Conservation (phyloP, 345 rosid species). For the Zanthoxylum bungeanum region DNA sequence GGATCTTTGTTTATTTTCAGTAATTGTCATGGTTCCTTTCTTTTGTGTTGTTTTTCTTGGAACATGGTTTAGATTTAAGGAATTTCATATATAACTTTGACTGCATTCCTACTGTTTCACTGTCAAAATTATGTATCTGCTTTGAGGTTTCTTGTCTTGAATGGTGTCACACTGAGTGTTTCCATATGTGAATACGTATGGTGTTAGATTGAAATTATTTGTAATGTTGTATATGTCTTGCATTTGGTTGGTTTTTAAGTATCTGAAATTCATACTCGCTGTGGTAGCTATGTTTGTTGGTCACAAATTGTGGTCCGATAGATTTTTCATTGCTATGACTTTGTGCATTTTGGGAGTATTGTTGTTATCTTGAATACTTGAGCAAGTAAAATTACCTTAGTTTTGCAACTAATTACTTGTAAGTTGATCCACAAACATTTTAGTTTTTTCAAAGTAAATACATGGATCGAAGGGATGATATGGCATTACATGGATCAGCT, state of each 20-base stretch:
- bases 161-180: slow-evolving; percentile 9
- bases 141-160: no score
- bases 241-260: neutral
- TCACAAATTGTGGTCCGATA: slow-evolving; percentile 3
- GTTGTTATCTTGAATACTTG: slow-evolving; percentile 4
- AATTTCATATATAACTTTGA: neutral
- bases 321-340: slow-evolving; percentile 18
- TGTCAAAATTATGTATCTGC: slow-evolving; percentile 15
- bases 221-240: neutral
- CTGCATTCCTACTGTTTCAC: slow-evolving; percentile 12
- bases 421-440: slow-evolving; percentile 22
- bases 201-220: neutral
- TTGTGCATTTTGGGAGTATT: slow-evolving; percentile 24
- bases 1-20: slow-evolving; percentile 9
- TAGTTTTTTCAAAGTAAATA: slow-evolving; percentile 49
- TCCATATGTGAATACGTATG: no score
- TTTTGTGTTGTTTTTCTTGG: slow-evolving; percentile 7
- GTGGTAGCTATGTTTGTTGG: neutral
- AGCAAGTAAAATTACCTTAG: neutral
- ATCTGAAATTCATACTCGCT: slow-evolving; percentile 7
- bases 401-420: slow-evolving; percentile 21
- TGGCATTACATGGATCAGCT: slow-evolving; percentile 71
- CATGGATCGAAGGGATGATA: slow-evolving; percentile 95
- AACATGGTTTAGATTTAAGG: slow-evolving; percentile 13
- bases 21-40: slow-evolving; percentile 11